Conservation (phyloP, 2,329 filamentous ascomycete genomes). For the Xylariaceae sp. region DNA sequence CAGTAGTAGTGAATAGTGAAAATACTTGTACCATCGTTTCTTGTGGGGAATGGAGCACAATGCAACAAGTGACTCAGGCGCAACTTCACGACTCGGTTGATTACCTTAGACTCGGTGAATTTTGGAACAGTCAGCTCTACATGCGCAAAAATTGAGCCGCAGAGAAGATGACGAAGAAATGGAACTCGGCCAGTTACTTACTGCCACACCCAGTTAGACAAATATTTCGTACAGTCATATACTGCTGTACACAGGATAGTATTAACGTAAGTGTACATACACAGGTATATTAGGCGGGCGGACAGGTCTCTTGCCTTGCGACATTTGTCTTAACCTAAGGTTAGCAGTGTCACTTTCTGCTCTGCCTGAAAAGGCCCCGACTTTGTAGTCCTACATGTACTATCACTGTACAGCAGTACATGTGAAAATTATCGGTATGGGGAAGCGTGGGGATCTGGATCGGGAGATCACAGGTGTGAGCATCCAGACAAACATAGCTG, state of each 20-base stretch:
- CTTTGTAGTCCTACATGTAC: too few relatives aligned
- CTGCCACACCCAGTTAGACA: too few relatives aligned
- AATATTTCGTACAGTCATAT: too few relatives aligned
- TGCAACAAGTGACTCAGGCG: slow-evolving; percentile 5
- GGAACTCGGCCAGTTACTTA: too few relatives aligned
- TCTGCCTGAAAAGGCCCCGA: too few relatives aligned
- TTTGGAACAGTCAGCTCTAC: neutral
- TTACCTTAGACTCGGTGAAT: slow-evolving; percentile 5
- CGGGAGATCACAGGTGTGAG: slow-evolving; percentile 12
- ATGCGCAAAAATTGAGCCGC: neutral
- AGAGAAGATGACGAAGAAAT: neutral
- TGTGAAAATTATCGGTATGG: slow-evolving; percentile 19
- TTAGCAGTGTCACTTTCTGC: too few relatives aligned
- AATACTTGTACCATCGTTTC: slow-evolving; percentile 11
- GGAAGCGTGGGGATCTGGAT: slow-evolving; percentile 24
- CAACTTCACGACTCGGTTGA: slow-evolving; percentile 7
- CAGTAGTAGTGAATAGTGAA: slow-evolving; percentile 5
- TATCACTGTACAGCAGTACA: too few relatives aligned
- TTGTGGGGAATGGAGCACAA: slow-evolving; percentile 7
- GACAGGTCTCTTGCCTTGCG: too few relatives aligned
- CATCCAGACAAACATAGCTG: slow-evolving; percentile 9
- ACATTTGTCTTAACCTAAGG: too few relatives aligned
- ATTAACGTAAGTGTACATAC: too few relatives aligned
- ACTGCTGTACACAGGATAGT: too few relatives aligned
- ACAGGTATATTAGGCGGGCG: too few relatives aligned